These are phyloP conservation scores for Morella rubra DNA, from an alignment of 306 rosid genomes.

Conservation along the genomic window DNA sequence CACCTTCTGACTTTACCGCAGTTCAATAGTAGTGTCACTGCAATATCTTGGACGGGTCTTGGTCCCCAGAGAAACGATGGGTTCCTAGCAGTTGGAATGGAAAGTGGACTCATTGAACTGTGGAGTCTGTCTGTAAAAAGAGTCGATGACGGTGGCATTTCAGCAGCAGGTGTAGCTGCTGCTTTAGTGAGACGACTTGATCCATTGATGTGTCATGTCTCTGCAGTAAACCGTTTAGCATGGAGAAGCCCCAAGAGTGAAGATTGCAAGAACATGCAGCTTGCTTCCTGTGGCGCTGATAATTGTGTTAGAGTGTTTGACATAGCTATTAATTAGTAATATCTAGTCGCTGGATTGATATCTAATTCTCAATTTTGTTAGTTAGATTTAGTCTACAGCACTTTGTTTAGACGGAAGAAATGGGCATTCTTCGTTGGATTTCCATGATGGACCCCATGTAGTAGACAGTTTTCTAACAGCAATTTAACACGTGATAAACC, in stretches of 20 bases:
- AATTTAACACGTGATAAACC: no score
- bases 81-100: slow-evolving; percentile 86
- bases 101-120: slow-evolving; percentile 78
- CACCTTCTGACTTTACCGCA: slow-evolving; percentile 56
- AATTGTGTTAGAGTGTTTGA: slow-evolving; percentile 82
- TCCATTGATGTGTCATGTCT: slow-evolving; percentile 72
- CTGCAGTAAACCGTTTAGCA: slow-evolving; percentile 68
- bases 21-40: slow-evolving; percentile 73
- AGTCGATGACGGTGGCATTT: slow-evolving; percentile 35
- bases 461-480: no score
- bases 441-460: no score
- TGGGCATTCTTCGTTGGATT: background rate
- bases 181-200: slow-evolving; percentile 39
- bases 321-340: slow-evolving; percentile 39
- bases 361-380: background rate
- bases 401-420: background rate
- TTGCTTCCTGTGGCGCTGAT: slow-evolving; percentile 95
- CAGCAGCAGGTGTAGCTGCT: slow-evolving; percentile 38
- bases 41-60: slow-evolving; percentile 64
- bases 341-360: slow-evolving; percentile 3
- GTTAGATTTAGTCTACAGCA: background rate
- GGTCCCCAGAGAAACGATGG: slow-evolving; percentile 39
- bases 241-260: slow-evolving; percentile 57
- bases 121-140: slow-evolving; percentile 65
- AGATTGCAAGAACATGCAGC: slow-evolving; percentile 48